These are phyloP conservation scores for Globisporangium nodosum DNA, from an alignment of 352 stramenopile species.

Conservation along the genomic window DNA sequence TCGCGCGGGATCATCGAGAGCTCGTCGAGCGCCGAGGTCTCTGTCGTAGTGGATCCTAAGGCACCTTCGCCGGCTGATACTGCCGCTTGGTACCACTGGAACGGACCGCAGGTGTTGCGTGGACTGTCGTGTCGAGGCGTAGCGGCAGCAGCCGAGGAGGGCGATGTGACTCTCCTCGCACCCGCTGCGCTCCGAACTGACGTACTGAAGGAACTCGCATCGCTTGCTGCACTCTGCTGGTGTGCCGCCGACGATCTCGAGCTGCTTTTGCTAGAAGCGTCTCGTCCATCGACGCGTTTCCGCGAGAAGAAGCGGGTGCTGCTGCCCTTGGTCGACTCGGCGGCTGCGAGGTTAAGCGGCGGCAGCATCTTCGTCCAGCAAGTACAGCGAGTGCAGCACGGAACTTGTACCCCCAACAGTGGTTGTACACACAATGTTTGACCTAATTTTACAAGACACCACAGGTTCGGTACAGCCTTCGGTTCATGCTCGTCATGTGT, in stretches of 20 bases:
- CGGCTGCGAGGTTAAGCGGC: constrained; percentile 26
- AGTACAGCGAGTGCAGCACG: neutral
- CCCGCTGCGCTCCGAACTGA: neutral
- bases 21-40: constrained; percentile 11
- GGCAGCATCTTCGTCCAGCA: constrained; percentile 24
- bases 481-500: too few species aligned
- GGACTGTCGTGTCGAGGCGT: too few species aligned
- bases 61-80: neutral
- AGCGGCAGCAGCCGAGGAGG: too few species aligned
- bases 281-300: constrained; percentile 19
- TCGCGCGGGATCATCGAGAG: constrained; percentile 63
- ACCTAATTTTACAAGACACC: neutral
- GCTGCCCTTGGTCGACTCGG: constrained; percentile 20
- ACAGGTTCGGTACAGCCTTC: too few species aligned
- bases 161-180: too few species aligned
- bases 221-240: neutral
- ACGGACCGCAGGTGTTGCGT: neutral
- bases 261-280: constrained; percentile 9
- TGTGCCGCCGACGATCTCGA: neutral
- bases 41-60: neutral
- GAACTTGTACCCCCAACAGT: neutral
- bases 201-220: too few species aligned
- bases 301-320: constrained; percentile 21
- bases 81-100: neutral
- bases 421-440: too few species aligned